Base-by-base conservation (phyloP, 768 basidiomycete species). In the Crepidotus variabilis region DNA sequence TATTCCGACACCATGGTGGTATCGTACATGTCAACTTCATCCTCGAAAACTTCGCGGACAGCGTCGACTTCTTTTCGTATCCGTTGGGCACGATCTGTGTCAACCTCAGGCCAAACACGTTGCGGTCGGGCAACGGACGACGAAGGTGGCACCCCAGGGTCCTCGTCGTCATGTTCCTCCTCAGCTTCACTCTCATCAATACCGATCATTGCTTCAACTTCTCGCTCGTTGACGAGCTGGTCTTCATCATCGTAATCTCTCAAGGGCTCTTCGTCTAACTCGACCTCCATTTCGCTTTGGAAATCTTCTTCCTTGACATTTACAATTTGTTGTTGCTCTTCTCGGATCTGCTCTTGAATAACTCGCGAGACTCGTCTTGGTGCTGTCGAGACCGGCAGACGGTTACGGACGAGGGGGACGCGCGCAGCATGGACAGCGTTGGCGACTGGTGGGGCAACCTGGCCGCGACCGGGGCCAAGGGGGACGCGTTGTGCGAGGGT, bases 1-100 rank as follows among this genome's bases (percentile, higher is more conserved):
- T 99, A 99, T 71, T 99, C 97, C 16, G 95, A 93, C 43, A 97
- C 96, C 95, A 99, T 96, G 1, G 92, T 91, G 45, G 90, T 88
- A 71, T 97, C 94, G 57, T 80, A 82, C 66, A 84, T 77, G 70
- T 86, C 79, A 35, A 83, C 75, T 51, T 92, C 90, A 43, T 96
- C 88, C 43, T 77, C 72, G 56, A 80, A 83, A 55, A 86, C 86
- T 36, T 88, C 81, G 52, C 85, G 84, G 57, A 99, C 76, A 23
- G 79, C 77, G 18, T 85, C 76, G 24, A 98, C 73, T 66, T 91
- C 79, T 54, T 73, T 77, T 68, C 81, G 71, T 63, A 85, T 87
- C 61, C 75, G 76, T 55, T 77, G 66, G 8, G 80, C 82, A 57
- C 78, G 82, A 43, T 82, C 82, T 2, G 88, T 86, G 21, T 82